Percentiles rank a stretch among this genome's conserved stretches.
Conservation (phyloP, 1,139 yeast genomes). For the Insectozyma bohioensis region DNA sequence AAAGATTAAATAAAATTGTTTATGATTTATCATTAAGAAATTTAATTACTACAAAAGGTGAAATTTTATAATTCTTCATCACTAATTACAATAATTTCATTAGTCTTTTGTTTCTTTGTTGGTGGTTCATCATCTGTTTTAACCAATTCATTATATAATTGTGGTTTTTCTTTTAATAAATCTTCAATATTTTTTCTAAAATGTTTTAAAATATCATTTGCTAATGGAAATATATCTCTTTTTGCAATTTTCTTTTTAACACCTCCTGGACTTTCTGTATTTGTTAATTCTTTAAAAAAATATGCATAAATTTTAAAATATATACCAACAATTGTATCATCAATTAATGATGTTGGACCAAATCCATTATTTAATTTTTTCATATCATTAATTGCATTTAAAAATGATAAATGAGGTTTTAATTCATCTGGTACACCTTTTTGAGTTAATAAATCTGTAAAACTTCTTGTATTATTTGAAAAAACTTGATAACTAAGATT, state of each 20-base stretch:
- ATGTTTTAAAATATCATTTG: constrained; percentile 33
- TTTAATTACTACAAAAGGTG: constrained; percentile 17
- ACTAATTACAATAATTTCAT: neutral
- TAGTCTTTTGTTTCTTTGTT: constrained; percentile 1
- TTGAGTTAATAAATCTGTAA: constrained; percentile 29
- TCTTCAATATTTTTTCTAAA: constrained; percentile 33
- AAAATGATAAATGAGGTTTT: constrained; percentile 37
- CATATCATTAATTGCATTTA: constrained; percentile 60
- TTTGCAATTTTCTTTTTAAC: constrained; percentile 45
- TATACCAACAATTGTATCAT: constrained; percentile 68
- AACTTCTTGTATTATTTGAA: constrained; percentile 34
- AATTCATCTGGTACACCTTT: constrained; percentile 30
- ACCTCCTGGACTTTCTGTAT: constrained; percentile 21
- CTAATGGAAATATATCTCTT: constrained; percentile 44
- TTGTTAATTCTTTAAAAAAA: constrained; percentile 13
- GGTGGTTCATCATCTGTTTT: constrained; percentile 5
- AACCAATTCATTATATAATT: constrained; percentile 33
- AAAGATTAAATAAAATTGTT: constrained; percentile 29
- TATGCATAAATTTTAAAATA: constrained; percentile 52
- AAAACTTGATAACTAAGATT: constrained; percentile 50
- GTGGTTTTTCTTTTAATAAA: constrained; percentile 29
- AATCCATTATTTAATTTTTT: constrained; percentile 77
- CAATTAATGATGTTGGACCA: constrained; percentile 77
- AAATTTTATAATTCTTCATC: constrained; percentile 9
- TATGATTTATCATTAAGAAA: constrained; percentile 26